Evolutionary conservation across 2,329 filamentous ascomycete genomes (phyloP).

Genomic region (Penicillium italicum): DNA sequence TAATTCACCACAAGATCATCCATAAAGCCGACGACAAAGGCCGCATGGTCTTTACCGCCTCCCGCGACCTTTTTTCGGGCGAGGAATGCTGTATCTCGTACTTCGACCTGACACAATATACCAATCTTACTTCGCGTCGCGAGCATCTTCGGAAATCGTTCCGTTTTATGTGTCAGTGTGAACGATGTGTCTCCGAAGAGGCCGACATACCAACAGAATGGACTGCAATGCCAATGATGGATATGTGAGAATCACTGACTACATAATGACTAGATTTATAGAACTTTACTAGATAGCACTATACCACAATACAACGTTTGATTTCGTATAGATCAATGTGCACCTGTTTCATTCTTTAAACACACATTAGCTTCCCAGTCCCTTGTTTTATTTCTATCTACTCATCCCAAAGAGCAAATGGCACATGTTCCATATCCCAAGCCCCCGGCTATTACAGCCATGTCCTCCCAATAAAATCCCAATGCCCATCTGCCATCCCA

Average conservation of each 20-base stretch:
- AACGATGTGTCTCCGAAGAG: constrained; percentile 27
- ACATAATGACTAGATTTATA: background rate
- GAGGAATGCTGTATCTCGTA: constrained; percentile 37
- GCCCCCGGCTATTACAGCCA: background rate
- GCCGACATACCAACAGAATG: constrained; percentile 12
- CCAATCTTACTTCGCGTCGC: constrained; percentile 20
- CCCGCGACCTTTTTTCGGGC: constrained; percentile 26
- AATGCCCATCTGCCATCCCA: background rate
- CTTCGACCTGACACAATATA: constrained; percentile 27
- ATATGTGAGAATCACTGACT: background rate
- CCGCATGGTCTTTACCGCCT: constrained; percentile 32
- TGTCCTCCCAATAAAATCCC: background rate
- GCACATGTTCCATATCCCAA: background rate
- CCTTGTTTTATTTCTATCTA: background rate
- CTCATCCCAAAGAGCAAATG: background rate
- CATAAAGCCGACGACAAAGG: constrained; percentile 31
- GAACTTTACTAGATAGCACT: background rate
- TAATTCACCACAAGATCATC: constrained; percentile 20
- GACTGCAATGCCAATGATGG: constrained; percentile 22
- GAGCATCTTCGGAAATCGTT: constrained; percentile 27
- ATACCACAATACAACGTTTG: background rate
- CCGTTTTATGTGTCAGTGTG: constrained; percentile 29
- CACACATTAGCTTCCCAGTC: background rate
- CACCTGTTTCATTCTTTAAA: background rate
- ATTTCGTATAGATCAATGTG: background rate